Percentiles rank a stretch among this genome's conserved stretches.
These are phyloP conservation scores for Ophiosphaerella korrae DNA, from an alignment of 2,329 filamentous ascomycete genomes.

Conservation along the genomic window DNA sequence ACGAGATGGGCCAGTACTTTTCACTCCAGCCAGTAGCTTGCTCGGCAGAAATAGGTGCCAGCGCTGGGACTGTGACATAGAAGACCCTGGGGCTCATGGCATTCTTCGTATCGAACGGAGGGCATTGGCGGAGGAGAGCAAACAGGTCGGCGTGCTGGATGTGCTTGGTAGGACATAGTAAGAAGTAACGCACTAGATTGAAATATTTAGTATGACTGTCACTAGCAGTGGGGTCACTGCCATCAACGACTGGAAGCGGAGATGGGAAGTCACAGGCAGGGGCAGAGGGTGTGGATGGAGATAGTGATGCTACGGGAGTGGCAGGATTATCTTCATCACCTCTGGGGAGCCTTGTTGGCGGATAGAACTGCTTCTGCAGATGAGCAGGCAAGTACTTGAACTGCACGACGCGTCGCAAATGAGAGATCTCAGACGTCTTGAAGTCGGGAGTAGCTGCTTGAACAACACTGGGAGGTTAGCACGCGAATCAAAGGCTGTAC, in stretches of 20 bases:
- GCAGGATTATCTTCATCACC: slow-evolving; percentile 40
- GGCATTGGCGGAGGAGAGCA: slow-evolving; percentile 36
- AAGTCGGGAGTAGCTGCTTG: slow-evolving; percentile 52
- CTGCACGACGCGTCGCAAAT: slow-evolving; percentile 79
- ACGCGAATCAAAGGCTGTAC: slow-evolving; percentile 13
- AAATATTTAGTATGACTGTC: slow-evolving; percentile 28
- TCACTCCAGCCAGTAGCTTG: slow-evolving; percentile 77
- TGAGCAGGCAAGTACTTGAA: slow-evolving; percentile 69
- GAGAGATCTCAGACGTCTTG: slow-evolving; percentile 53
- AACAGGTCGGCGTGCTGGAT: slow-evolving; percentile 60
- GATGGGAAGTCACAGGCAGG: slow-evolving; percentile 9
- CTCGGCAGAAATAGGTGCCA: slow-evolving; percentile 75
- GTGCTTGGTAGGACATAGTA: slow-evolving; percentile 56
- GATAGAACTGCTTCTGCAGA: slow-evolving; percentile 50
- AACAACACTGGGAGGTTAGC: slow-evolving; percentile 49
- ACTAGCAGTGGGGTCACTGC: slow-evolving; percentile 4
- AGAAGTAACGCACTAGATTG: slow-evolving; percentile 53
- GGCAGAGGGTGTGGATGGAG: slow-evolving; percentile 27
- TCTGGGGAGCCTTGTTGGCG: slow-evolving; percentile 40
- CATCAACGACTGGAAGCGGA: slow-evolving; percentile 8
- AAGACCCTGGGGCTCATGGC: slow-evolving; percentile 61
- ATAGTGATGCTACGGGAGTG: slow-evolving; percentile 29
- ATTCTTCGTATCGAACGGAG: slow-evolving; percentile 47
- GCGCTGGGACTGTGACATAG: slow-evolving; percentile 70
- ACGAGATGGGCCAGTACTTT: slow-evolving; percentile 83